Evolutionary conservation across 2,329 filamentous ascomycete genomes (phyloP).

Genomic region (Pseudopyricularia cyperi): DNA sequence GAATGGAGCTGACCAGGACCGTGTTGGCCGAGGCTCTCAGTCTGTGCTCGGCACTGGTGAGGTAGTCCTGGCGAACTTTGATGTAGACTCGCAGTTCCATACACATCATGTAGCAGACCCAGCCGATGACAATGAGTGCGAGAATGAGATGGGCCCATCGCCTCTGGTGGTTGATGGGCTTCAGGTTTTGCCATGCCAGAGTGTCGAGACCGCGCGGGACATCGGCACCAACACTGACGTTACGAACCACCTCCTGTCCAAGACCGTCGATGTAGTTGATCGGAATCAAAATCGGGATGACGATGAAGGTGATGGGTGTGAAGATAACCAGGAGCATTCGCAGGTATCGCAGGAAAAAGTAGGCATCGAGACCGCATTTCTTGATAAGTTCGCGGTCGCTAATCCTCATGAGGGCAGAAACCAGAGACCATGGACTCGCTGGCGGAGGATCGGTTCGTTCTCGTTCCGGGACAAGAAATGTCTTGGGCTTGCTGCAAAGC

Average conservation of each 20-base stretch:
- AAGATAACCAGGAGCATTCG: constrained; percentile 77
- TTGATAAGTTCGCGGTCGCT: constrained; percentile 74
- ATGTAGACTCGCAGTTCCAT: constrained; percentile 78
- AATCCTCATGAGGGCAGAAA: constrained; percentile 51
- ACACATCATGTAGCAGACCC: constrained; percentile 81
- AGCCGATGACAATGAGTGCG: constrained; percentile 64
- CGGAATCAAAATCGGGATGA: constrained; percentile 76
- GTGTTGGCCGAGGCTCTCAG: constrained; percentile 90
- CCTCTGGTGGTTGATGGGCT: constrained; percentile 46
- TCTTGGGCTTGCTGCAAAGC: constrained; percentile 56
- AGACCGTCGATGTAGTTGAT: constrained; percentile 66
- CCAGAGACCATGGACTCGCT: constrained; percentile 33
- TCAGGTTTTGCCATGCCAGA: constrained; percentile 81
- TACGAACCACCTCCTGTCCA: constrained; percentile 38
- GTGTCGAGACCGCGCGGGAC: constrained; percentile 53
- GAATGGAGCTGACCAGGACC: constrained; percentile 83
- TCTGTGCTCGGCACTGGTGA: constrained; percentile 90
- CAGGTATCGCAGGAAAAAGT: constrained; percentile 88
- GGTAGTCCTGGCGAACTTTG: constrained; percentile 83
- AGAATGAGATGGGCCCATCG: constrained; percentile 80
- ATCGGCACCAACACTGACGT: constrained; percentile 11
- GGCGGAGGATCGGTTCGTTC: constrained; percentile 71
- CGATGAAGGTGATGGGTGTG: constrained; percentile 62
- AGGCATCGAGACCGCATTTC: constrained; percentile 91
- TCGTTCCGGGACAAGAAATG: constrained; percentile 73